Evolutionary conservation across 2,329 filamentous ascomycete genomes (phyloP).

Genomic region (Lecanicillium sp.): DNA sequence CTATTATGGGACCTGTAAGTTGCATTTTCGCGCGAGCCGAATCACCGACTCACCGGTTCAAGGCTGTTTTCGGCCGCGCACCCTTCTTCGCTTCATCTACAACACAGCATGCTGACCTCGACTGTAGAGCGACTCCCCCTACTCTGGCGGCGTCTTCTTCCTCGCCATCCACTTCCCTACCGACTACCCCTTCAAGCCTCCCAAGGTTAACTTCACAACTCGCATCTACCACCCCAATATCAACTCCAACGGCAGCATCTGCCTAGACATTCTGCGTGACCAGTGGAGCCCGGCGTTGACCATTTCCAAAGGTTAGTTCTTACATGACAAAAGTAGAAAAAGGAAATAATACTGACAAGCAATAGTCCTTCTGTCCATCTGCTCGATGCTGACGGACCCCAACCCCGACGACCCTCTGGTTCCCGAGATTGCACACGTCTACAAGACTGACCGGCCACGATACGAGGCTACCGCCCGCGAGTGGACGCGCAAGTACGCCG

Average conservation of each 20-base stretch:
- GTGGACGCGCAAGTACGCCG: slow-evolving; percentile 99
- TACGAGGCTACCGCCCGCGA: slow-evolving; percentile 96
- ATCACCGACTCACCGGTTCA: no score
- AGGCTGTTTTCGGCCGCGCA: no score
- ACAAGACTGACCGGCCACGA: slow-evolving; percentile 95
- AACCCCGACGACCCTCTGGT: slow-evolving; percentile 99
- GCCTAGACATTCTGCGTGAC: slow-evolving; percentile 94
- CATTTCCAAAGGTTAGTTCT: slow-evolving; percentile 82
- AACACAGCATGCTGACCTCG: slow-evolving; percentile 23
- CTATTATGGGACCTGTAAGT: slow-evolving; percentile 98
- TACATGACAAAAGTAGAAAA: not conserved
- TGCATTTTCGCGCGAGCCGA: slow-evolving; percentile 17
- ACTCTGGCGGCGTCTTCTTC: slow-evolving; percentile 98
- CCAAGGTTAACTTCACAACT: slow-evolving; percentile 99
- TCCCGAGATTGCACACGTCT: slow-evolving; percentile 97
- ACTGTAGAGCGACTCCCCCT: slow-evolving; percentile 84
- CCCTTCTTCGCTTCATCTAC: not conserved
- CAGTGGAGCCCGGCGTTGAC: slow-evolving; percentile 99
- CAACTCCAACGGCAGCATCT: slow-evolving; percentile 99
- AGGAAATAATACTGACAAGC: slow-evolving; percentile 11
- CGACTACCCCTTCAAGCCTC: slow-evolving; percentile 99
- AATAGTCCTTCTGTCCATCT: slow-evolving; percentile 92
- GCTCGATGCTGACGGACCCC: slow-evolving; percentile 98
- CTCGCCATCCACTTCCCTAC: slow-evolving; percentile 98
- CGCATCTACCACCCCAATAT: slow-evolving; percentile 99